phyloP scores from a whole-genome alignment of 331 rosid genomes.

The Prunus yedoensis region DNA sequence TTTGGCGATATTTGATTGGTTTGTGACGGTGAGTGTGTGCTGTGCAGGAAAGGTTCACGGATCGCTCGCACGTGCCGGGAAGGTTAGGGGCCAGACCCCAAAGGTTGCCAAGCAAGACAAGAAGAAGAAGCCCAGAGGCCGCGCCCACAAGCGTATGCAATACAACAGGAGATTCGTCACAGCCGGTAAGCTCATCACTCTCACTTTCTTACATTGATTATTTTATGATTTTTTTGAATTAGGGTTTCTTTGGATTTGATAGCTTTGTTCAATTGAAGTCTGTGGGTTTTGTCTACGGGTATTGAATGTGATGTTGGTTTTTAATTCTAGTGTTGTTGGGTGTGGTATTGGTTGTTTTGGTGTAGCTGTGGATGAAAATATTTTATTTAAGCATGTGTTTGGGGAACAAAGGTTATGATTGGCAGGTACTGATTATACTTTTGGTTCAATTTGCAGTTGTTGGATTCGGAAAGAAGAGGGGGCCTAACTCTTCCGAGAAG shows the following conservation, averaged over 20 bases:
- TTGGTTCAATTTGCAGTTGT: conserved; percentile 33
- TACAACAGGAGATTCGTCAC: conserved; percentile 64
- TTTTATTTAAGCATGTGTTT: neutral
- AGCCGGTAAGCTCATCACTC: conserved; percentile 34
- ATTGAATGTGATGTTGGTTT: neutral
- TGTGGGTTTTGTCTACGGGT: neutral
- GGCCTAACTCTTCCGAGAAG: conserved; percentile 64
- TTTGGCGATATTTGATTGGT: neutral
- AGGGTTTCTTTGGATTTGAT: neutral
- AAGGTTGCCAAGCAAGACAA: conserved; percentile 55
- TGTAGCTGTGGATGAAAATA: neutral
- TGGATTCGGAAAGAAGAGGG: conserved; percentile 63
- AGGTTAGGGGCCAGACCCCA: conserved; percentile 50
- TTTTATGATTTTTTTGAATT: neutral
- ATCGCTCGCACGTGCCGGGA: conserved; percentile 49
- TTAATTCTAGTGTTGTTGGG: neutral
- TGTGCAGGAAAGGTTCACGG: conserved; percentile 50
- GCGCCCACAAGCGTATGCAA: conserved; percentile 61
- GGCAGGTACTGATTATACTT: neutral
- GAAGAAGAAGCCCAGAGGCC: conserved; percentile 57
- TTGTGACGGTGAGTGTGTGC: neutral
- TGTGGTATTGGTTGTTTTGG: neutral
- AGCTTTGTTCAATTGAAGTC: neutral
- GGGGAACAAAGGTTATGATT: neutral
- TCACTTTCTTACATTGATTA: neutral